phyloP scores from a whole-genome alignment of 441 rosid species.

The Syzygium syzygioides region DNA sequence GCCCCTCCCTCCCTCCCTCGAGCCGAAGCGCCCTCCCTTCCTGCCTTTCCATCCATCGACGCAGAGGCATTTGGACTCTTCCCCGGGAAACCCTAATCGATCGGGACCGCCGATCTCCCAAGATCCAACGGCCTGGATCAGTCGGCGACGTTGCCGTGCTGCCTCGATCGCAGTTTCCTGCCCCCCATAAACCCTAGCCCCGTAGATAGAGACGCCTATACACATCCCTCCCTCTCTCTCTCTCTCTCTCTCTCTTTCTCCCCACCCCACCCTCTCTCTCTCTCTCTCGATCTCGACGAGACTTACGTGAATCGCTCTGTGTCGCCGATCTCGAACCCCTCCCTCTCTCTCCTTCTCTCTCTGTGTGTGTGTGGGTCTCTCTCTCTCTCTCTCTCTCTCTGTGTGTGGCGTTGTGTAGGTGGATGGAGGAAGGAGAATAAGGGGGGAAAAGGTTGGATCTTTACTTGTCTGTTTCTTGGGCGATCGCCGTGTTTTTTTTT shows the following conservation, averaged over 20 bases:
- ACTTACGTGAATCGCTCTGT: constrained; percentile 30
- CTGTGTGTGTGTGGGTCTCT: background rate
- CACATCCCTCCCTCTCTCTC: constrained; percentile 1
- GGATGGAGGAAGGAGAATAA: background rate
- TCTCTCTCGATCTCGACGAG: constrained; percentile 12
- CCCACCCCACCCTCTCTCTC: no score
- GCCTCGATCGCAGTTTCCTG: constrained; percentile 12
- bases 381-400: background rate
- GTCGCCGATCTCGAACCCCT: constrained; percentile 1
- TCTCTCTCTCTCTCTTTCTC: background rate
- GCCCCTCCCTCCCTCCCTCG: background rate
- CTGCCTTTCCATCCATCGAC: background rate
- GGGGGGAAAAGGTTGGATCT: background rate
- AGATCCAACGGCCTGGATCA: constrained; percentile 37
- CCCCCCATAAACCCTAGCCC: constrained; percentile 81
- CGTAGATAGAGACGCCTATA: constrained; percentile 4
- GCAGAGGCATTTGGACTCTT: background rate
- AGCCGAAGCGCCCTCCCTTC: background rate
- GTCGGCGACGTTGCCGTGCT: constrained; percentile 23
- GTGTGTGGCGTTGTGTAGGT: background rate
- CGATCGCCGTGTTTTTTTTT: background rate
- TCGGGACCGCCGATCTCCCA: constrained; percentile 25
- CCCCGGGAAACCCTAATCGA: constrained; percentile 8
- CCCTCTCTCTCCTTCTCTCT: background rate
- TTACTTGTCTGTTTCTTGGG: background rate